Evolutionary conservation across 176 grass and related monocot species (phyloP).

Genomic region (Musa acuminata): DNA sequence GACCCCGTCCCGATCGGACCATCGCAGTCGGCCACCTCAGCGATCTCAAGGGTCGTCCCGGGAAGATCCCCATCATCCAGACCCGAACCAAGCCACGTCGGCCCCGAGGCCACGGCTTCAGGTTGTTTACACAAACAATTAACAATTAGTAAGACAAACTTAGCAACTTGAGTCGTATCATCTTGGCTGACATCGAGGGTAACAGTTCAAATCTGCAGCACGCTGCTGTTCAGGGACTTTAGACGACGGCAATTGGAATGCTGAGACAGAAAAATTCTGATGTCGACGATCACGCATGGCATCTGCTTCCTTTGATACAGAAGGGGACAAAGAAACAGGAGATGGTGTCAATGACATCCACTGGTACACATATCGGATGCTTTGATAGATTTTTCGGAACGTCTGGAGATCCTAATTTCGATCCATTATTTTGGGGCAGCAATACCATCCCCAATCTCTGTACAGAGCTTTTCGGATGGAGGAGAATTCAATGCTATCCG

Average conservation of each 20-base stretch:
- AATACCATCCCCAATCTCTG: constrained; percentile 70
- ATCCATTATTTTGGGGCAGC: constrained; percentile 59
- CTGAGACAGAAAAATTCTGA: constrained; percentile 15
- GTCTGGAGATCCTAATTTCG: constrained; percentile 26
- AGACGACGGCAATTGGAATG: constrained; percentile 23
- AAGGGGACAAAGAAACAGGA: constrained; percentile 45
- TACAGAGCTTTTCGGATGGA: constrained; percentile 37
- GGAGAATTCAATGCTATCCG: constrained; percentile 22
- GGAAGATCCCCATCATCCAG: too few species aligned
- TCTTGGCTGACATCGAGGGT: constrained; percentile 49
- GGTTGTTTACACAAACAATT: too few species aligned
- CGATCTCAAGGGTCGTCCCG: too few species aligned
- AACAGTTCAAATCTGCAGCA: constrained; percentile 23
- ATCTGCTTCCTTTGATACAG: constrained; percentile 60
- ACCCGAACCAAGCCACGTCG: too few species aligned
- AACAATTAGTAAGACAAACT: too few species aligned
- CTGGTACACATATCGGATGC: constrained; percentile 33
- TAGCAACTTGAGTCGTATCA: too few species aligned
- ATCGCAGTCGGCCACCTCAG: too few species aligned
- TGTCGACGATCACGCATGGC: constrained; percentile 71
- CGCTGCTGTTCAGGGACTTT: constrained; percentile 21
- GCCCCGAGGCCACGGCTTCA: too few species aligned
- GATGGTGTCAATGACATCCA: not conserved
- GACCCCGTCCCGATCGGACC: too few species aligned
- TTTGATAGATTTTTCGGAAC: constrained; percentile 22